Evolutionary conservation across 768 basidiomycete species (phyloP), one percentile per base, ranked within the genome.

Genomic region (Daedaleopsis nitida): DNA sequence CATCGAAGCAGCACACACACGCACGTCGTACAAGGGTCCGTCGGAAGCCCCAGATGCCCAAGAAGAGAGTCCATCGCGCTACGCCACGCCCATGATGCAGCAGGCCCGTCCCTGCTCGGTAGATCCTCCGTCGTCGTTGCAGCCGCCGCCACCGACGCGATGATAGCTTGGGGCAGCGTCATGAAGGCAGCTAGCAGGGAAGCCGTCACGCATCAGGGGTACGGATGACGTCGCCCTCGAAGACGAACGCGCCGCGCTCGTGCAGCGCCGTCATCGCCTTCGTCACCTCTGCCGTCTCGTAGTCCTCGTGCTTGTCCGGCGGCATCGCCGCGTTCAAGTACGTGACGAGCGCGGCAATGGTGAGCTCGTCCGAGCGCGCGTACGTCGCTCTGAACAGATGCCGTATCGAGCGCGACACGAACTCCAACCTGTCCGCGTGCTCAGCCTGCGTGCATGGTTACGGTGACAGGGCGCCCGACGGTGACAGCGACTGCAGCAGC

Each of bases 311-410:
- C 73, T 91, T 91, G 70, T 91, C 89, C 27, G 77, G 78, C 4
- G 90, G 90, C 76, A 91, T 83, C 5, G 88, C 88, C 2, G 88
- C 84, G 67, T 91, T 91, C 58, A 92, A 79, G 71, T 89, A 90
- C 4, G 86, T 81, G 37, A 92, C 75, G 24, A 92, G 76, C 10
- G 86, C 75, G 3, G 87, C 86, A 68, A 92, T 85, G 8, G 83
- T 83, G 76, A 92, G 77, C 62, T 89, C 87, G 73, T 91, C 89
- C 23, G 80, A 73, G 16, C 77, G 65, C 61, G 84, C 86, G 73
- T 89, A 89, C 24, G 90, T 89, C 50, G 86, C 85, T 52, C 75
- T 70, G 77, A 88, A 89, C 51, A 92, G 81, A 68, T 89, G 81
- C 2, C 78, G 73, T 52, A 91, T 79, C 32, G 88, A 87, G 24